A percentile compares a stretch with the other conserved stretches of the same genome.
These are phyloP conservation scores for Plasmodium relictum DNA, from an alignment of 169 alveolate species.

Conservation along the genomic window DNA sequence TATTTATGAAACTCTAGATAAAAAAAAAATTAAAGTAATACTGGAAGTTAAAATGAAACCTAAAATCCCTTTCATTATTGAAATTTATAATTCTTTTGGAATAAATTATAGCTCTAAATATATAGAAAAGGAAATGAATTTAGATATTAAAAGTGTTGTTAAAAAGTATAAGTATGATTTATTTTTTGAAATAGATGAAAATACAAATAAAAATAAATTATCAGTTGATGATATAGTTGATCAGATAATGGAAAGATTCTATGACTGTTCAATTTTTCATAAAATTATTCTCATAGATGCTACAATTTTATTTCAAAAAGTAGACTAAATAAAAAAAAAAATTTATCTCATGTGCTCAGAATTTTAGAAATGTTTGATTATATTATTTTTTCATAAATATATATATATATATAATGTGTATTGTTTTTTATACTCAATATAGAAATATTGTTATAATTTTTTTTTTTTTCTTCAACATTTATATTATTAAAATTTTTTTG, in stretches of 20 bases:
- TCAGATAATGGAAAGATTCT: conserved; percentile 82
- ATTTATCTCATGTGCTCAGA: no score
- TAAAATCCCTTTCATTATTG: conserved; percentile 81
- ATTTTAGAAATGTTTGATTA: no score
- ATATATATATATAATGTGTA: no score
- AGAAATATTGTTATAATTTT: no score
- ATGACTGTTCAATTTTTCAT: conserved; percentile 83
- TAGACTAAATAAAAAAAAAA: not conserved
- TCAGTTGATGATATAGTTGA: conserved; percentile 77
- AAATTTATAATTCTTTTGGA: conserved; percentile 83
- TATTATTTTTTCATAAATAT: no score
- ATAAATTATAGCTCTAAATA: conserved; percentile 78
- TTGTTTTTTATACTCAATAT: no score
- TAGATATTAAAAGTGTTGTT: conserved; percentile 84
- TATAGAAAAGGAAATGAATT: conserved; percentile 81
- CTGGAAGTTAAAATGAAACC: conserved; percentile 77
- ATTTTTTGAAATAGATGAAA: conserved; percentile 46
- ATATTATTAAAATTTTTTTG: no score
- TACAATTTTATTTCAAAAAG: conserved; percentile 40
- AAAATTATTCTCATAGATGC: conserved; percentile 81
- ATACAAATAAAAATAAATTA: not conserved
- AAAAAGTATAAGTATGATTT: conserved; percentile 77
- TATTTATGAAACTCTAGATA: conserved; percentile 65
- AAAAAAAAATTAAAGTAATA: conserved; percentile 45
- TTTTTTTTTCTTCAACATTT: no score